Conservation (phyloP, 306 rosid genomes). For the Gastrolobium villosum region DNA sequence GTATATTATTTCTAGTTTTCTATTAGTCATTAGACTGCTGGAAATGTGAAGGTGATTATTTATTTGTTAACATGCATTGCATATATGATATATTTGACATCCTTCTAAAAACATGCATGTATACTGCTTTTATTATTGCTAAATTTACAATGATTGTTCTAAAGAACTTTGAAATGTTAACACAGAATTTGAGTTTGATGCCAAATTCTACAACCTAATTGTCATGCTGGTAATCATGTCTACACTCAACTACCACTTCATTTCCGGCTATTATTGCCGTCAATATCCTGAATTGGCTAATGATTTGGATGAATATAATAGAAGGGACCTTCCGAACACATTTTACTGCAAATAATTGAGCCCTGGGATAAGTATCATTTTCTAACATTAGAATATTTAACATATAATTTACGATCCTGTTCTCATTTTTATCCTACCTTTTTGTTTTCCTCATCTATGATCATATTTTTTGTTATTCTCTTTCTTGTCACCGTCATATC, state of each 20-base stretch:
- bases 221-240: not conserved
- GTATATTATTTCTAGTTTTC: not conserved
- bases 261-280: too few relatives aligned
- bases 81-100: constrained; percentile 7
- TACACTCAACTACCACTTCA: not conserved
- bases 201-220: constrained; percentile 51
- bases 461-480: not conserved
- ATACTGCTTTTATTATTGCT: not conserved
- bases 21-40: not conserved
- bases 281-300: too few relatives aligned
- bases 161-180: not conserved
- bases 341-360: not conserved
- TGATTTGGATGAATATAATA: not conserved
- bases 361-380: not conserved
- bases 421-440: not conserved
- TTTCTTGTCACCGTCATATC: not conserved
- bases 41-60: not conserved
- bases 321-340: not conserved
- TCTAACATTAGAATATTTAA: not conserved
- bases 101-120: not conserved
- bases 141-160: not conserved
- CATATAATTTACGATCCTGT: not conserved
- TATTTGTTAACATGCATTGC: not conserved
- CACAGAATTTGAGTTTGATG: constrained; percentile 54
- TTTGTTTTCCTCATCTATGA: constrained; percentile 5